Evolutionary conservation across 768 basidiomycete genomes (phyloP).

Genomic region (Dioszegia aurantiaca): DNA sequence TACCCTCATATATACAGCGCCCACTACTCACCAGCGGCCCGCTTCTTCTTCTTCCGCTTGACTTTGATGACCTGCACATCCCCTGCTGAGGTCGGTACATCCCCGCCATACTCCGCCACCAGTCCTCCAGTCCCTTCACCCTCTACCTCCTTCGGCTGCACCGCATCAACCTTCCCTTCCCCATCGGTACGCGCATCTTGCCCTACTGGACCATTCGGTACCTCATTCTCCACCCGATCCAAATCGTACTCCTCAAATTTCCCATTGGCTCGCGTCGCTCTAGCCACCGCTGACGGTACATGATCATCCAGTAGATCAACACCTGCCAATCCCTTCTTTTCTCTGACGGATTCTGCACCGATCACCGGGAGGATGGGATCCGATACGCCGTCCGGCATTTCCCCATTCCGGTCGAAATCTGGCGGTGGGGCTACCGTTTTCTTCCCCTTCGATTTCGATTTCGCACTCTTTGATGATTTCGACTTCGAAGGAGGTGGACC

Average conservation of each 20-base stretch:
- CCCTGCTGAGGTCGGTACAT: constrained; percentile 18
- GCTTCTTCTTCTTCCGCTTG: constrained; percentile 49
- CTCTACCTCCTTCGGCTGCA: too few relatives aligned
- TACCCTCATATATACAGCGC: too few relatives aligned
- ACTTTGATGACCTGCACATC: constrained; percentile 48
- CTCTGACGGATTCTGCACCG: background rate
- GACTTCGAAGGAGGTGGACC: background rate
- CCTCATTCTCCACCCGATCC: constrained; percentile 17
- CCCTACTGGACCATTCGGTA: too few relatives aligned
- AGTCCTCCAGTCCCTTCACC: constrained; percentile 25
- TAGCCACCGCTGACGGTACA: background rate
- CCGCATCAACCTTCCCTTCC: background rate
- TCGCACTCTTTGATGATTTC: background rate
- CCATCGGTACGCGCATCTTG: constrained; percentile 16
- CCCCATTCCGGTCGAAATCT: constrained; percentile 66
- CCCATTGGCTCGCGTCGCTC: background rate
- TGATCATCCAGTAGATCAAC: constrained; percentile 28
- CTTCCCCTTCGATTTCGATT: constrained; percentile 18
- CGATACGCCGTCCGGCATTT: constrained; percentile 68
- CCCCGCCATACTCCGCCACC: constrained; percentile 9
- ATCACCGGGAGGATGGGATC: background rate
- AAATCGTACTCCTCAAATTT: constrained; percentile 39
- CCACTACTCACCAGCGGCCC: too few relatives aligned
- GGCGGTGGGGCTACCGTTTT: constrained; percentile 23
- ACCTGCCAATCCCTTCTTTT: constrained; percentile 24